Percentiles rank a stretch among this genome's conserved stretches.
Conservation (phyloP, 2,329 filamentous ascomycete genomes). For the Leptosphaerulina australis region DNA sequence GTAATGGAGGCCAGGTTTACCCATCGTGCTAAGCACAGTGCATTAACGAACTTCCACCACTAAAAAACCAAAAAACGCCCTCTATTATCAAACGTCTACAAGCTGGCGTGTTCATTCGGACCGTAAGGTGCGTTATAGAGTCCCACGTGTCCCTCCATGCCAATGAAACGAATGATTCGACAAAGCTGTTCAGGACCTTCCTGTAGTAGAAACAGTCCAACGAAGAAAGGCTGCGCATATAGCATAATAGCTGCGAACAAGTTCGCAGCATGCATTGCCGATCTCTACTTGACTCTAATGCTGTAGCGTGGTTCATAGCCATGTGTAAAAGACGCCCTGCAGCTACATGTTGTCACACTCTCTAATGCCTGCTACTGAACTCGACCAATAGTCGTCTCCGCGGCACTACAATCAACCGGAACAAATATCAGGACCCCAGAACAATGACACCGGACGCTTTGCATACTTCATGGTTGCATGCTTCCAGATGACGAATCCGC, state of each 20-base stretch:
- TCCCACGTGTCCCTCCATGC: too few species aligned
- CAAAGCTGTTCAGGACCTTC: neutral
- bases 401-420: constrained; percentile 2
- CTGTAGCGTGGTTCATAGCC: constrained; percentile 3
- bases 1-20: constrained; percentile 2
- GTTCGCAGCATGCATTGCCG: constrained; percentile 24
- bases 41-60: neutral
- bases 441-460: constrained; percentile 25
- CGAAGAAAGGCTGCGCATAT: neutral
- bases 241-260: constrained; percentile 17
- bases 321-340: neutral
- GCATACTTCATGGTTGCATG: constrained; percentile 13
- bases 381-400: constrained; percentile 13
- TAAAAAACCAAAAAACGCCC: neutral
- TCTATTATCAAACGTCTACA: neutral
- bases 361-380: constrained; percentile 5
- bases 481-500: constrained; percentile 12
- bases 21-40: neutral
- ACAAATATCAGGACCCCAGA: constrained; percentile 3
- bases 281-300: constrained; percentile 15
- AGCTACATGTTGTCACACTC: constrained; percentile 19
- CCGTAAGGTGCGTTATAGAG: too few species aligned
- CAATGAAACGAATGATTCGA: neutral
- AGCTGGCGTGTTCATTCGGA: neutral
- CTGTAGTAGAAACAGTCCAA: neutral